phyloP scores from a whole-genome alignment of 352 stramenopile genomes.

The Pythium volutum region DNA sequence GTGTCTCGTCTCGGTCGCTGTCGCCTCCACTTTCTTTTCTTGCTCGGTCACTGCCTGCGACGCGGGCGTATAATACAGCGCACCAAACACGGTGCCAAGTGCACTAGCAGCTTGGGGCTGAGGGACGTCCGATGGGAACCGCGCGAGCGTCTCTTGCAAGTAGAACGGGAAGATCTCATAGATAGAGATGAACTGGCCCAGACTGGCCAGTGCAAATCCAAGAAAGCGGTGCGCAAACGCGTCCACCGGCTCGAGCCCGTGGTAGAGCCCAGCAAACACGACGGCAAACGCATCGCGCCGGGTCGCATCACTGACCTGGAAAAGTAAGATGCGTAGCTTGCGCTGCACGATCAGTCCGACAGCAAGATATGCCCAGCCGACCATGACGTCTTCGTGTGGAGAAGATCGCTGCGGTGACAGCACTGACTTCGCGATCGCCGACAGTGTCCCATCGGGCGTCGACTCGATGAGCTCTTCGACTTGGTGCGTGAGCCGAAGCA shows the following conservation, averaged over 20 bases:
- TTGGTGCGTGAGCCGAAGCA: constrained; percentile 40
- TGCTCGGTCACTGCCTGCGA: constrained; percentile 7
- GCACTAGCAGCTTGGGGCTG: constrained; percentile 37
- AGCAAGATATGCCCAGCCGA: constrained; percentile 37
- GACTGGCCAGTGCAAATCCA: constrained; percentile 41
- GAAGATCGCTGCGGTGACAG: background rate
- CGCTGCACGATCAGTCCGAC: constrained; percentile 50
- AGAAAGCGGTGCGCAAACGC: constrained; percentile 52
- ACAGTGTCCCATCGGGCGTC: constrained; percentile 30
- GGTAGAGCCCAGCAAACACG: constrained; percentile 49
- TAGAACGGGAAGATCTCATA: constrained; percentile 56
- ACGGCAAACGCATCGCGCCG: constrained; percentile 43
- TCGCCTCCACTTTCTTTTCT: constrained; percentile 5
- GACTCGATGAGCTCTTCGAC: constrained; percentile 40
- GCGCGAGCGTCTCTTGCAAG: constrained; percentile 41
- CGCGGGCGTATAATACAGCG: constrained; percentile 31
- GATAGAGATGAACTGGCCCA: constrained; percentile 43
- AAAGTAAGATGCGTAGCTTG: constrained; percentile 46
- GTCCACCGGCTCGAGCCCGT: constrained; percentile 47
- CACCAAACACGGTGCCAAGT: constrained; percentile 48
- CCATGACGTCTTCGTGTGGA: constrained; percentile 30
- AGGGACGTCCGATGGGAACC: constrained; percentile 35
- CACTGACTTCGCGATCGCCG: constrained; percentile 30
- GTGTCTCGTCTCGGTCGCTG: constrained; percentile 14
- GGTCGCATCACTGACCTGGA: constrained; percentile 30